Evolutionary conservation across 371 early-diverging fungal species (phyloP).

Genomic region (Zychaea mexicana): DNA sequence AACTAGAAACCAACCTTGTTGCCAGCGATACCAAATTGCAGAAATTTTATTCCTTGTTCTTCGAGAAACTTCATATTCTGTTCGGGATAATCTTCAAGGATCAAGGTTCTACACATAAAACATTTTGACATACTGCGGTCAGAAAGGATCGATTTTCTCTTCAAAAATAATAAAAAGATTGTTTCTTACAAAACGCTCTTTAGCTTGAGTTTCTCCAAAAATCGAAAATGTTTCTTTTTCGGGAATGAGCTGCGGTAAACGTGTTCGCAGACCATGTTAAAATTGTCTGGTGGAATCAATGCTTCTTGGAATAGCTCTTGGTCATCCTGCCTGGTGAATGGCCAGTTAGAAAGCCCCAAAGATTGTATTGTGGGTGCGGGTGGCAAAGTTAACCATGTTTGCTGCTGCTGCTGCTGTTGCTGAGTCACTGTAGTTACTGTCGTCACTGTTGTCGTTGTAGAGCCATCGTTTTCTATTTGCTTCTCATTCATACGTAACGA

Average conservation of each 20-base stretch:
- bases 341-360: constrained; percentile 8
- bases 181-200: constrained; percentile 87
- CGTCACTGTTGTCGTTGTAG: not conserved
- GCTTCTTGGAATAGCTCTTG: constrained; percentile 60
- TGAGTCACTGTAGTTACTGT: not conserved
- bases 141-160: too few relatives aligned
- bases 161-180: not conserved
- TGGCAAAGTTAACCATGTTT: not conserved
- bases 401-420: not conserved
- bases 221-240: constrained; percentile 89
- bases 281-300: constrained; percentile 88
- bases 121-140: not conserved
- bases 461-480: not conserved
- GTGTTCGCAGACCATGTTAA: constrained; percentile 89
- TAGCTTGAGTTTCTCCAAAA: constrained; percentile 86
- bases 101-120: constrained; percentile 65
- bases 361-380: constrained; percentile 1
- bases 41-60: constrained; percentile 80
- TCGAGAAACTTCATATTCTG: constrained; percentile 89
- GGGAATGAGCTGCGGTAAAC: constrained; percentile 93
- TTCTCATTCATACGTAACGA: constrained; percentile 6
- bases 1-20: constrained; percentile 78
- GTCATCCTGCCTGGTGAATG: constrained; percentile 43
- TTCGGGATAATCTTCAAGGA: constrained; percentile 94
- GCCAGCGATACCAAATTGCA: constrained; percentile 96